phyloP scores from a whole-genome alignment of 73 alveolate species.

The Uronychia setigera region DNA sequence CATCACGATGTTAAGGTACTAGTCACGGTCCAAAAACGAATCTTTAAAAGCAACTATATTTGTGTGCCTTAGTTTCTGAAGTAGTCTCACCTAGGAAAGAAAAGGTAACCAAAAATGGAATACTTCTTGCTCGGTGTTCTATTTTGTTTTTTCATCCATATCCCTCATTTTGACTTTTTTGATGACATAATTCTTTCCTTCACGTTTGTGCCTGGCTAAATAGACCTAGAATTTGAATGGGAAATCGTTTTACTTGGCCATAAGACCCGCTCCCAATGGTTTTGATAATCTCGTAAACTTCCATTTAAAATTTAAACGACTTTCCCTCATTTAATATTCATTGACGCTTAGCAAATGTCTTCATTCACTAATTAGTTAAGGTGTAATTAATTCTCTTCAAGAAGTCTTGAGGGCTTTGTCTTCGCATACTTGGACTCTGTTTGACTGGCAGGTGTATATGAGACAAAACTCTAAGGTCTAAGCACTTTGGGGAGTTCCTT shows the following conservation, averaged over 20 bases:
- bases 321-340: too few species aligned
- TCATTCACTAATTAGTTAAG: too few species aligned
- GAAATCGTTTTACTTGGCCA: conserved; percentile 61
- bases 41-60: conserved; percentile 98
- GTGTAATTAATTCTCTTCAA: too few species aligned
- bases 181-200: conserved; percentile 92
- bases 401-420: too few species aligned
- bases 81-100: conserved; percentile 51
- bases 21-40: conserved; percentile 92
- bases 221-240: conserved; percentile 64
- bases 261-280: conserved; percentile 97
- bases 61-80: conserved; percentile 93
- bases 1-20: conserved; percentile 96
- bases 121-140: conserved; percentile 97
- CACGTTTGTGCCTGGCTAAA: conserved; percentile 93
- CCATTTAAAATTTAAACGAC: conserved; percentile 75
- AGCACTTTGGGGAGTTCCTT: too few species aligned
- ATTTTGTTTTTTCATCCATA: conserved; percentile 91
- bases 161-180: conserved; percentile 95
- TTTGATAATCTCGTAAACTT: conserved; percentile 94
- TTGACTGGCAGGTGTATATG: too few species aligned
- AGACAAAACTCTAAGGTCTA: too few species aligned
- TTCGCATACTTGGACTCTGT: too few species aligned
- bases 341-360: too few species aligned
- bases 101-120: neutral